phyloP scores from a whole-genome alignment of 2,329 filamentous ascomycete species.

The Curvularia sp. region DNA sequence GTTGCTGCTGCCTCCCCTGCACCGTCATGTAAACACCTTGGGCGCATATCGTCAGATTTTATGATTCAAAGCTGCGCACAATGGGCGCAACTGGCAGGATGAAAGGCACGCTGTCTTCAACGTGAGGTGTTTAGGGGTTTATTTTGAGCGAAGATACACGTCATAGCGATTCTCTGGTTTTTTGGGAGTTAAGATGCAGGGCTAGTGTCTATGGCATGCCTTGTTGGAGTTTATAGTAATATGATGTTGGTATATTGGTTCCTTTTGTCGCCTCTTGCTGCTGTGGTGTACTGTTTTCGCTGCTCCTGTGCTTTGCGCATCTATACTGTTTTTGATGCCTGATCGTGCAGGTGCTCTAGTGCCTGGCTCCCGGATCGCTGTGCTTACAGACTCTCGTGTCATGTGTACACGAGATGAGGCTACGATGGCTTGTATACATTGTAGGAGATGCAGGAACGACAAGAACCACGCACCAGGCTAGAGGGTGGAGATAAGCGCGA shows the following conservation, averaged over 20 bases:
- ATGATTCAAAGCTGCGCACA: neutral
- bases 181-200: neutral
- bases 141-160: neutral
- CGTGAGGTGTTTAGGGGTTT: neutral
- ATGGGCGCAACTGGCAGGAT: neutral
- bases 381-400: neutral
- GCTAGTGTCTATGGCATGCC: neutral
- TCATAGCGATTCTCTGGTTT: neutral
- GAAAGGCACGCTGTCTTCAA: neutral
- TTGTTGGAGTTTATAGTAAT: neutral
- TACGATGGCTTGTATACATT: neutral
- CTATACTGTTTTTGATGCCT: neutral
- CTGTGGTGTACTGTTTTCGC: neutral
- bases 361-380: neutral
- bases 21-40: conserved; percentile 45
- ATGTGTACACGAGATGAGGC: neutral
- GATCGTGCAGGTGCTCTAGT: neutral
- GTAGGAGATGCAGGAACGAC: neutral
- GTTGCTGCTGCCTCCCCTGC: conserved; percentile 47
- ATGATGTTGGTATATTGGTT: neutral
- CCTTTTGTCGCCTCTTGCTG: neutral
- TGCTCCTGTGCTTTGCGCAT: neutral
- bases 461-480: neutral
- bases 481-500: neutral
- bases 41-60: neutral